phyloP scores from a whole-genome alignment of 441 rosid species.

The Sinapis alba region DNA sequence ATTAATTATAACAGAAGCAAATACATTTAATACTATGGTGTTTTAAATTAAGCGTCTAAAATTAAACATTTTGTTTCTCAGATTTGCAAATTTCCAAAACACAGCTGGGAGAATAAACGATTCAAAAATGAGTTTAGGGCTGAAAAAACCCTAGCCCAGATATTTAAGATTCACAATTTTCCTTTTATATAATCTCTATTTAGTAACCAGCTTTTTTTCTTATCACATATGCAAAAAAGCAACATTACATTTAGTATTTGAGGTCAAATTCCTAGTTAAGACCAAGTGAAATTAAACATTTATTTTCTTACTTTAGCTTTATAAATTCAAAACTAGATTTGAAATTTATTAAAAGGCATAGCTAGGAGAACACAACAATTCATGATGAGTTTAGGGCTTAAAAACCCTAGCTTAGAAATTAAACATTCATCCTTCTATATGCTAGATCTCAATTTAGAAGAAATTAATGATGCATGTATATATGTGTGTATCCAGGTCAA shows the following conservation, averaged over 20 bases:
- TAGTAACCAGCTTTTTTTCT: not conserved
- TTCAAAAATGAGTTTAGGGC: not conserved
- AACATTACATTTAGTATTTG: not conserved
- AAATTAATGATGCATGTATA: not conserved
- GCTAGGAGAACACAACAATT: not conserved
- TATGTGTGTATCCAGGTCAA: not conserved
- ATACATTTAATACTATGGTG: not conserved
- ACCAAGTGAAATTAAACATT: not conserved
- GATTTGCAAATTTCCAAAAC: not conserved
- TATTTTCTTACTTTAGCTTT: not conserved
- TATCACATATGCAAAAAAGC: not conserved
- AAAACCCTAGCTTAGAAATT: conserved; percentile 8
- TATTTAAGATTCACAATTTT: not conserved
- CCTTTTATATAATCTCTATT: not conserved
- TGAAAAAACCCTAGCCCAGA: not conserved
- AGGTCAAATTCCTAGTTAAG: not conserved
- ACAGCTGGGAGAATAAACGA: not conserved
- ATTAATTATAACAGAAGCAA: not conserved
- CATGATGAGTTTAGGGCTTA: not conserved
- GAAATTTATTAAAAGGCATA: not conserved
- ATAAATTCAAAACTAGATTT: conserved; percentile 1
- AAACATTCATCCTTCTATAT: not conserved
- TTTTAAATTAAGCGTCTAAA: not conserved
- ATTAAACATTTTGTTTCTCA: not conserved
- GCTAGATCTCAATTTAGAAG: not conserved